Evolutionary conservation across 2,329 filamentous ascomycete genomes (phyloP).

Genomic region (Didymella lethalis): DNA sequence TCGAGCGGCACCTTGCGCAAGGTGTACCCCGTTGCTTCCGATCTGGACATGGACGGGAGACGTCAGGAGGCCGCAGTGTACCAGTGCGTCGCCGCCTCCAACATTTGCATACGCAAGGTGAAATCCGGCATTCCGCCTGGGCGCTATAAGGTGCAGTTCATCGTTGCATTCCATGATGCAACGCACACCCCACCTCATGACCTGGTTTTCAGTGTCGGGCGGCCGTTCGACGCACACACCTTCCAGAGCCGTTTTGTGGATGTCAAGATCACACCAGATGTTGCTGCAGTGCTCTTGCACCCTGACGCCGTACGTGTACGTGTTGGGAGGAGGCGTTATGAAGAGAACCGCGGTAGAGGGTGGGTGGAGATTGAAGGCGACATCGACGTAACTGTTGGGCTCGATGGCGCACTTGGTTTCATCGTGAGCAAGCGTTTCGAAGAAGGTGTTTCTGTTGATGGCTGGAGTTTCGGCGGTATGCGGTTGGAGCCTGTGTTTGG

Average conservation of each 20-base stretch:
- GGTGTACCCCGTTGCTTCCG: slow-evolving; percentile 47
- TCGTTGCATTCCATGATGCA: slow-evolving; percentile 42
- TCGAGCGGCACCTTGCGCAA: slow-evolving; percentile 36
- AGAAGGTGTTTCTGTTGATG: slow-evolving; percentile 43
- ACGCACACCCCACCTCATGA: slow-evolving; percentile 35
- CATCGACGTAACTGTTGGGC: slow-evolving; percentile 46
- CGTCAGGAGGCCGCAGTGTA: slow-evolving; percentile 48
- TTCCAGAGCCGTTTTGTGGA: slow-evolving; percentile 48
- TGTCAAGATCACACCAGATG: slow-evolving; percentile 50
- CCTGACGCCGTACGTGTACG: slow-evolving; percentile 50
- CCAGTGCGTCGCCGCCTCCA: slow-evolving; percentile 43
- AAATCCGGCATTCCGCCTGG: slow-evolving; percentile 51
- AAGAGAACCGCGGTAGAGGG: slow-evolving; percentile 41
- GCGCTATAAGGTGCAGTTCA: slow-evolving; percentile 48
- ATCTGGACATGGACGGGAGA: slow-evolving; percentile 48
- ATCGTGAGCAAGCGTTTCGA: slow-evolving; percentile 47
- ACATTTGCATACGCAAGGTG: slow-evolving; percentile 47
- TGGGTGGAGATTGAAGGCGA: slow-evolving; percentile 52
- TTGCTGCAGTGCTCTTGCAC: slow-evolving; percentile 48
- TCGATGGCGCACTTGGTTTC: slow-evolving; percentile 50
- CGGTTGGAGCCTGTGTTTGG: slow-evolving; percentile 48
- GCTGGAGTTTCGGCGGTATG: slow-evolving; percentile 52
- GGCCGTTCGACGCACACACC: slow-evolving; percentile 44
- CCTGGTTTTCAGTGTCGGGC: slow-evolving; percentile 50
- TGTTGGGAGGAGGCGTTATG: slow-evolving; percentile 41